Evolutionary conservation across 2,329 filamentous ascomycete species (phyloP).

Genomic region (Fusarium concolor): DNA sequence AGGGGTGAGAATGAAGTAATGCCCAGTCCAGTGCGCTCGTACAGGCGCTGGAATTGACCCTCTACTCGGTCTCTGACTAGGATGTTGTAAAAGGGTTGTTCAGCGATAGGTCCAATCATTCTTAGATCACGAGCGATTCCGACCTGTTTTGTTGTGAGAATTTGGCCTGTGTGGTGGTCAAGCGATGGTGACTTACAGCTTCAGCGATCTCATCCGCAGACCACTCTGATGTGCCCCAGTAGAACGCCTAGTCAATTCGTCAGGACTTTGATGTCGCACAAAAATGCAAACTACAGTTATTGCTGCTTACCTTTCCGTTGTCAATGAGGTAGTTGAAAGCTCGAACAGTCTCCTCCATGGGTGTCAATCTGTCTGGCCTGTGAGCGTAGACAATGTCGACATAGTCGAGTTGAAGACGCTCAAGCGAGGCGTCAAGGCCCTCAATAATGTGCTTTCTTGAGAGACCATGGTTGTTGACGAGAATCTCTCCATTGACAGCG

Average conservation of each 20-base stretch:
- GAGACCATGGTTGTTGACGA: slow-evolving; percentile 74
- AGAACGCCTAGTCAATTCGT: slow-evolving; percentile 60
- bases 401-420: slow-evolving; percentile 67
- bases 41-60: slow-evolving; percentile 70
- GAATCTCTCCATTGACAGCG: slow-evolving; percentile 67
- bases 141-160: slow-evolving; percentile 50
- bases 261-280: neutral
- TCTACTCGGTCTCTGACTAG: slow-evolving; percentile 71
- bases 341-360: slow-evolving; percentile 77
- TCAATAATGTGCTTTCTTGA: slow-evolving; percentile 73
- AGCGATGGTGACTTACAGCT: slow-evolving; percentile 53
- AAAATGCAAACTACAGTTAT: rapidly evolving
- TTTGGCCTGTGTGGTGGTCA: rapidly evolving
- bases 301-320: slow-evolving; percentile 62
- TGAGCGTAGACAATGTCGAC: slow-evolving; percentile 79
- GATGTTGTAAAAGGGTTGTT: slow-evolving; percentile 77
- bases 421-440: slow-evolving; percentile 66
- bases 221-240: slow-evolving; percentile 75
- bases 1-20: slow-evolving; percentile 73
- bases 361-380: slow-evolving; percentile 73
- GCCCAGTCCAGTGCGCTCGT: slow-evolving; percentile 68
- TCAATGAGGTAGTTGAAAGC: slow-evolving; percentile 78
- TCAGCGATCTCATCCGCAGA: slow-evolving; percentile 74
- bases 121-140: slow-evolving; percentile 68
- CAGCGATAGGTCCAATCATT: slow-evolving; percentile 72